A percentile compares a stretch with the other conserved stretches of the same genome.
phyloP scores from a whole-genome alignment of 148 eudicot species.

The Chenopodium formosanum region DNA sequence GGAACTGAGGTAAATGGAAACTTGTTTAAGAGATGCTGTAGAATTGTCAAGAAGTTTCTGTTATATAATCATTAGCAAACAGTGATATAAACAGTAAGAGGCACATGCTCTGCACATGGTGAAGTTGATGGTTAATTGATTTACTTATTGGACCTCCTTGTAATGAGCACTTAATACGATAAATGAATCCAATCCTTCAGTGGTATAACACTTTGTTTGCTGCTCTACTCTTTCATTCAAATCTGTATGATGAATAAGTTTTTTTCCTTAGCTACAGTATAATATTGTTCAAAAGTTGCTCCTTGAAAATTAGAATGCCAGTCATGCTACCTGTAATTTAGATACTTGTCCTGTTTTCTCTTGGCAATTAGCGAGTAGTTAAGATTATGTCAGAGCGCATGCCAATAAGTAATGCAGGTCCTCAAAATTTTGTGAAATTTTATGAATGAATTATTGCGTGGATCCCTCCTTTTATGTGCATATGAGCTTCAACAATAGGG shows the following conservation, averaged over 20 bases:
- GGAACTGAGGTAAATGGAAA: not conserved
- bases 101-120: not conserved
- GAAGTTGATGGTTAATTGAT: not conserved
- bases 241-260: not conserved
- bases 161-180: not conserved
- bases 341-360: not conserved
- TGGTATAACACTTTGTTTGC: not conserved
- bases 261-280: not conserved
- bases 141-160: not conserved
- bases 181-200: not conserved
- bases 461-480: not conserved
- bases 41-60: not conserved
- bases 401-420: not conserved
- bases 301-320: not conserved
- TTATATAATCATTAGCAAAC: not conserved
- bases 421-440: not conserved
- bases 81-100: not conserved
- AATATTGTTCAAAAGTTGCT: not conserved
- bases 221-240: not conserved
- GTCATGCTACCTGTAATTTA: not conserved
- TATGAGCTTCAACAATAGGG: not conserved
- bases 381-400: not conserved
- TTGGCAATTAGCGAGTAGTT: not conserved
- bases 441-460: not conserved
- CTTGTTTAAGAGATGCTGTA: not conserved